phyloP scores from a whole-genome alignment of 768 basidiomycete genomes.

The Lactifluus piperatus region DNA sequence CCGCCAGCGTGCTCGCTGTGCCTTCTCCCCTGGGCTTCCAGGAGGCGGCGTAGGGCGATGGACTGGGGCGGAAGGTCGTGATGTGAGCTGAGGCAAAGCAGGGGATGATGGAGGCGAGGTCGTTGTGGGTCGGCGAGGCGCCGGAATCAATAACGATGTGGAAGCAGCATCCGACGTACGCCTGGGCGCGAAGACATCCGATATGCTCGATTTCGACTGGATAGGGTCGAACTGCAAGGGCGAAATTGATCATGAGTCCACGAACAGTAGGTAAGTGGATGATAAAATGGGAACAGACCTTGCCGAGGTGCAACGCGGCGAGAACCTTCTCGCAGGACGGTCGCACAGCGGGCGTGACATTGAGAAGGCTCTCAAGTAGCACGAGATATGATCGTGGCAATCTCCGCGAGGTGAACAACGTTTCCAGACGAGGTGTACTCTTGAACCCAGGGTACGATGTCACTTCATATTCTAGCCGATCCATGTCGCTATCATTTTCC shows the following conservation, averaged over 20 bases:
- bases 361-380: constrained; percentile 63
- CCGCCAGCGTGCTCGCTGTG: neutral
- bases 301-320: constrained; percentile 60
- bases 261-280: neutral
- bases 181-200: constrained; percentile 7
- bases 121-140: neutral
- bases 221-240: constrained; percentile 8
- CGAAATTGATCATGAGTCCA: neutral
- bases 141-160: constrained; percentile 14
- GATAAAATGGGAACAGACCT: constrained; percentile 39
- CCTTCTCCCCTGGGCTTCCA: neutral
- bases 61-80: constrained; percentile 16
- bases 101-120: neutral
- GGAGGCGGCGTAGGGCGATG: neutral
- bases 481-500: constrained; percentile 50
- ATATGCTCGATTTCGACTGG: constrained; percentile 8
- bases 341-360: constrained; percentile 48
- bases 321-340: constrained; percentile 67
- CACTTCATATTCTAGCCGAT: constrained; percentile 65
- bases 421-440: constrained; percentile 40
- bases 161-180: constrained; percentile 8
- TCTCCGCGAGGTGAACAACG: constrained; percentile 59
- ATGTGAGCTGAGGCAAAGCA: neutral
- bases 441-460: constrained; percentile 64
- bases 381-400: constrained; percentile 64